Evolutionary conservation across 2,329 filamentous ascomycete species (phyloP).

Genomic region (Malbranchea zuffiana): DNA sequence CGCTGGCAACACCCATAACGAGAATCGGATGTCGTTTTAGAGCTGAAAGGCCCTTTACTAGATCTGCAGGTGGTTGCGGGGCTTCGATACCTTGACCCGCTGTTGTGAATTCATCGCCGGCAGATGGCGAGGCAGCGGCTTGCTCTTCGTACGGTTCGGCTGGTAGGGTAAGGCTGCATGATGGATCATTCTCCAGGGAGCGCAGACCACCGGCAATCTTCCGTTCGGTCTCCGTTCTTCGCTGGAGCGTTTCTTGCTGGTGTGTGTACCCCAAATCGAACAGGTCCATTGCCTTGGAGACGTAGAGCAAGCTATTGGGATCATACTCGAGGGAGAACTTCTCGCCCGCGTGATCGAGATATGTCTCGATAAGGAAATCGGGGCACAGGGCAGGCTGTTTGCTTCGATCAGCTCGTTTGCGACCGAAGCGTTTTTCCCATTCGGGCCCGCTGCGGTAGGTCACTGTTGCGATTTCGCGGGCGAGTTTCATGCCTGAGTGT

Average conservation of each 20-base stretch:
- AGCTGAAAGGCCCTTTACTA: slow-evolving; percentile 61
- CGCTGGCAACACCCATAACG: slow-evolving; percentile 87
- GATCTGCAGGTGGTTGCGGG: slow-evolving; percentile 57
- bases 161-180: slow-evolving; percentile 74
- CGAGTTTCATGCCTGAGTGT: slow-evolving; percentile 94
- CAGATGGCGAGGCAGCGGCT: slow-evolving; percentile 39
- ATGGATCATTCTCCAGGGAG: slow-evolving; percentile 31
- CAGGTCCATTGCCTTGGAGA: slow-evolving; percentile 97
- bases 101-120: slow-evolving; percentile 21
- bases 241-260: slow-evolving; percentile 51
- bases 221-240: slow-evolving; percentile 51
- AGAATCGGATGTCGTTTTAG: slow-evolving; percentile 69
- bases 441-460: slow-evolving; percentile 94
- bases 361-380: slow-evolving; percentile 95
- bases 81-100: slow-evolving; percentile 10
- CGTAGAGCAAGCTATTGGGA: slow-evolving; percentile 86
- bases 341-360: slow-evolving; percentile 93
- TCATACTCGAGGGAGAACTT: slow-evolving; percentile 98
- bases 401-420: slow-evolving; percentile 70
- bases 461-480: slow-evolving; percentile 91
- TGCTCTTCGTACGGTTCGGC: slow-evolving; percentile 80
- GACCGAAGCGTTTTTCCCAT: slow-evolving; percentile 91
- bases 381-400: slow-evolving; percentile 90
- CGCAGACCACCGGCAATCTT: slow-evolving; percentile 42
- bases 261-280: slow-evolving; percentile 75